phyloP scores from a whole-genome alignment of 768 basidiomycete species.

The Porpolomopsis calyptriformis region DNA sequence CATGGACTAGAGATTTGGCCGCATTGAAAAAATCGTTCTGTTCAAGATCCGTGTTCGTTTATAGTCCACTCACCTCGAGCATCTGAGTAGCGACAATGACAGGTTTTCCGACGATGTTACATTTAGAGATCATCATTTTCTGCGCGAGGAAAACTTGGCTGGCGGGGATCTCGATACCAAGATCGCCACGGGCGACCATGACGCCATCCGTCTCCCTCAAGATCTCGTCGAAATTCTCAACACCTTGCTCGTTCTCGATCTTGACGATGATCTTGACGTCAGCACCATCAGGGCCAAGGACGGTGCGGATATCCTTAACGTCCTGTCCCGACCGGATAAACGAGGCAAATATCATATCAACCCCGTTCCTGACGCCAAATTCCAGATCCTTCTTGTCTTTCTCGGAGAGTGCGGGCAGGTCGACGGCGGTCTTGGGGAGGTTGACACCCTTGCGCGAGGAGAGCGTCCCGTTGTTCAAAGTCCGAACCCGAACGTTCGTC shows the following conservation, averaged over 20 bases:
- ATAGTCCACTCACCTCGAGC: conserved; percentile 89
- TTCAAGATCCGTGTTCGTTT: too few relatives aligned
- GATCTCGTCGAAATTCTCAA: conserved; percentile 98
- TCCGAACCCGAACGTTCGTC: conserved; percentile 68
- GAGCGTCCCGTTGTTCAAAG: conserved; percentile 84
- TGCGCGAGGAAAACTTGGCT: conserved; percentile 98
- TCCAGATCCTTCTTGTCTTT: conserved; percentile 94
- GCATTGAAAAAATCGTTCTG: conserved; percentile 8
- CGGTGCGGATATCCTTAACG: conserved; percentile 84
- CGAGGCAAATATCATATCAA: conserved; percentile 99
- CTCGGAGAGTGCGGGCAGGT: conserved; percentile 92
- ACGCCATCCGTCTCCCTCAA: conserved; percentile 92
- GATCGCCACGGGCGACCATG: conserved; percentile 99
- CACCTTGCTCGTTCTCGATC: conserved; percentile 99
- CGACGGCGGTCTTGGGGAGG: conserved; percentile 94
- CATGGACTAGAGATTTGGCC: conserved; percentile 74
- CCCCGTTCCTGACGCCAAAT: conserved; percentile 95
- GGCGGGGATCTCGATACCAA: conserved; percentile 99
- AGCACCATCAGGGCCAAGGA: conserved; percentile 90
- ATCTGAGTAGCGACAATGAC: conserved; percentile 99
- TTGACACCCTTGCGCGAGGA: conserved; percentile 99
- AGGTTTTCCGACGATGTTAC: conserved; percentile 95
- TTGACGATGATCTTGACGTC: conserved; percentile 99
- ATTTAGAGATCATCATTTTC: conserved; percentile 99
- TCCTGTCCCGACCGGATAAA: conserved; percentile 96